Evolutionary conservation across 2,329 filamentous ascomycete species (phyloP).

Genomic region (Nemania sp.): DNA sequence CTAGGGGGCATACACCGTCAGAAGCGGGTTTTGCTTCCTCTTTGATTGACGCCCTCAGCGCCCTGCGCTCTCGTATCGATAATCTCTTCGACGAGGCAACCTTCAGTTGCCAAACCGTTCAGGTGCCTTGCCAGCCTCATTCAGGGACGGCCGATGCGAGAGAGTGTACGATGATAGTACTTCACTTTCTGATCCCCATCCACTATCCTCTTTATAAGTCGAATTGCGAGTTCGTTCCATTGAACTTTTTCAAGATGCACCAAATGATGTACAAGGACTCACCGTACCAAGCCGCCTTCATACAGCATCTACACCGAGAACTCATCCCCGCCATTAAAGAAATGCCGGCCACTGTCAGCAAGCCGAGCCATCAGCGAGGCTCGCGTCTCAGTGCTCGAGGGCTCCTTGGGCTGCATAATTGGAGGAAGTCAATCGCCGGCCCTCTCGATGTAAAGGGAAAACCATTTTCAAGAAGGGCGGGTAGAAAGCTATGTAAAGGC

Average conservation of each 20-base stretch:
- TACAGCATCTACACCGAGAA: conserved; percentile 70
- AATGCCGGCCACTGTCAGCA: conserved; percentile 41
- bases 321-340: conserved; percentile 52
- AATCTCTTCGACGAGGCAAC: conserved; percentile 59
- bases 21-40: conserved; percentile 60
- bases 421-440: conserved; percentile 31
- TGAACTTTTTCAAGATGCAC: conserved; percentile 74
- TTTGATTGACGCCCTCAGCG: conserved; percentile 56
- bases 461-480: conserved; percentile 45
- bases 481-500: conserved; percentile 43
- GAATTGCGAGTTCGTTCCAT: conserved; percentile 69
- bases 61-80: conserved; percentile 54
- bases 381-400: conserved; percentile 2
- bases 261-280: conserved; percentile 70
- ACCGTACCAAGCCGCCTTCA: conserved; percentile 69
- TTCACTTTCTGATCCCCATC: conserved; percentile 72
- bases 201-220: conserved; percentile 65
- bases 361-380: conserved; percentile 25
- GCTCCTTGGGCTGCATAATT: conserved; percentile 25
- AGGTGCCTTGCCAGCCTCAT: conserved; percentile 53
- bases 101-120: conserved; percentile 55
- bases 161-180: conserved; percentile 61
- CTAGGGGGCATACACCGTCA: conserved; percentile 53
- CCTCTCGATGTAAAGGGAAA: conserved; percentile 50
- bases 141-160: conserved; percentile 34